Percentiles rank a stretch among this genome's conserved stretches.
phyloP scores from a whole-genome alignment of 306 rosid genomes.

The Cotoneaster glaucophyllus region DNA sequence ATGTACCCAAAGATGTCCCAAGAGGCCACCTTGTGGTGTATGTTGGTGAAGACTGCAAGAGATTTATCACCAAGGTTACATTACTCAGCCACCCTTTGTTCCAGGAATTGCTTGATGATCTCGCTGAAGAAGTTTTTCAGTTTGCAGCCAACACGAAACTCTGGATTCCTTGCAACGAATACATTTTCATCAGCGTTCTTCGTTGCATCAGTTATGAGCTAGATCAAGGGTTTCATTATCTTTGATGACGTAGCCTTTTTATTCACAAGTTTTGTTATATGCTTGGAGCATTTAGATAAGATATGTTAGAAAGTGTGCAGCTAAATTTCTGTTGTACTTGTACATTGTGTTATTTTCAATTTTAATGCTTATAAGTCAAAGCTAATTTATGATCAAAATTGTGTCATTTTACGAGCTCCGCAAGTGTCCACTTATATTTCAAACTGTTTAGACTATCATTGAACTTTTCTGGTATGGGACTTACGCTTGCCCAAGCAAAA shows the following conservation, averaged over 20 bases:
- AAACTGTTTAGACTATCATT: too few relatives aligned
- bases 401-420: background rate
- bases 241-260: background rate
- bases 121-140: constrained; percentile 59
- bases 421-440: background rate
- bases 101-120: constrained; percentile 43
- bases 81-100: constrained; percentile 51
- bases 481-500: too few relatives aligned
- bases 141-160: constrained; percentile 41
- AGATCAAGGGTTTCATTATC: constrained; percentile 8
- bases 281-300: background rate
- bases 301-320: background rate
- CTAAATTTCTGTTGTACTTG: background rate
- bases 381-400: background rate
- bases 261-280: background rate
- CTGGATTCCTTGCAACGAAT: constrained; percentile 56
- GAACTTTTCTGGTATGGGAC: too few relatives aligned
- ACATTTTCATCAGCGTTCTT: constrained; percentile 39
- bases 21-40: constrained; percentile 64
- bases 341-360: background rate
- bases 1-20: constrained; percentile 59
- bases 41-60: constrained; percentile 60
- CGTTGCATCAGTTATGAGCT: constrained; percentile 18
- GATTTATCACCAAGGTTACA: constrained; percentile 49
- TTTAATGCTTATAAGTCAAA: background rate